Conservation (phyloP, 2,329 filamentous ascomycete species). For the Penicillium aurantiogriseum region DNA sequence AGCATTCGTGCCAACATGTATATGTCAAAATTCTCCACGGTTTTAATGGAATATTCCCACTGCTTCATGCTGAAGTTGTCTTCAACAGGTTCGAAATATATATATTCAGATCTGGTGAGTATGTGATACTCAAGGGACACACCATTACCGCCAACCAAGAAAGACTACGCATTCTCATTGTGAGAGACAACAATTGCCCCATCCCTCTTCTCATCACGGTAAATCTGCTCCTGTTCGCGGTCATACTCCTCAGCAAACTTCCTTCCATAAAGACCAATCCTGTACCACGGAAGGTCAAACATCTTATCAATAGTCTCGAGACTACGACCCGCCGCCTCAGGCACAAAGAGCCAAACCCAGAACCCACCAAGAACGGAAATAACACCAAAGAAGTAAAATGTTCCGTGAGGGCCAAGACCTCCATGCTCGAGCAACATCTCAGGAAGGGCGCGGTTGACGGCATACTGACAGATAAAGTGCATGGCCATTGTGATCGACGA, state of each 20-base stretch:
- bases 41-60: background rate
- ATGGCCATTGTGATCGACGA: constrained; percentile 70
- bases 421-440: constrained; percentile 60
- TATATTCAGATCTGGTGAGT: background rate
- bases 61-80: background rate
- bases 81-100: background rate
- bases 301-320: constrained; percentile 61
- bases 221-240: constrained; percentile 9
- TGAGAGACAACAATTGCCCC: background rate
- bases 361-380: constrained; percentile 63
- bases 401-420: constrained; percentile 55
- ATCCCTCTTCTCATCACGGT: constrained; percentile 7
- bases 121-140: background rate
- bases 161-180: constrained; percentile 1
- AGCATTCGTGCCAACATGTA: background rate
- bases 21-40: background rate
- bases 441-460: constrained; percentile 68
- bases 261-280: constrained; percentile 54
- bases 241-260: constrained; percentile 13
- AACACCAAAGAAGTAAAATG: constrained; percentile 69
- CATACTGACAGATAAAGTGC: constrained; percentile 73
- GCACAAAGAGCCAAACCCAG: constrained; percentile 69
- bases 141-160: too few relatives aligned
- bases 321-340: constrained; percentile 62
- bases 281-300: constrained; percentile 69